A percentile compares a stretch with the other conserved stretches of the same genome.
These are phyloP conservation scores for Geotrichum europaeum DNA, from an alignment of 1,139 yeast species.

Conservation along the genomic window DNA sequence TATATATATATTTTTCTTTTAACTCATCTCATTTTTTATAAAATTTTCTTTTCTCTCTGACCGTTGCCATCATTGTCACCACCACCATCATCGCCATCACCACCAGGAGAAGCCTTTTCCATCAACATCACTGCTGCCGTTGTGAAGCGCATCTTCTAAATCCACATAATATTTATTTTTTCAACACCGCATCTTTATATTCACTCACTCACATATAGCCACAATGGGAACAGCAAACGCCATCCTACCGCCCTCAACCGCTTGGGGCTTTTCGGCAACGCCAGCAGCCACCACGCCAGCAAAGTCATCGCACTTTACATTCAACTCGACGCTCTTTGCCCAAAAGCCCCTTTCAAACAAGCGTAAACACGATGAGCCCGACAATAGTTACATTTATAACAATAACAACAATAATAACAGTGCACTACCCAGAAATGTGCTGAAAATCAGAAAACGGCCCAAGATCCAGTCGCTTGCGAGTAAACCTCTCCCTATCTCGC, in stretches of 20 bases:
- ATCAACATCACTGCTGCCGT: neutral
- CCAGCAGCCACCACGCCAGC: neutral
- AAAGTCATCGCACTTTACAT: neutral
- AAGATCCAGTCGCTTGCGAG: conserved; percentile 23
- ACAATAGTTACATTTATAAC: neutral
- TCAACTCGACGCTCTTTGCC: too few relatives aligned
- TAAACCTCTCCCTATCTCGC: conserved; percentile 47
- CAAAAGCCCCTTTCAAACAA: neutral
- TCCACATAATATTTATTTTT: neutral
- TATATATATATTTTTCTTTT: too few relatives aligned
- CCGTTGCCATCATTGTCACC: neutral
- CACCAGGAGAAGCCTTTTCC: neutral
- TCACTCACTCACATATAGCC: neutral
- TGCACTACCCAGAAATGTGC: neutral
- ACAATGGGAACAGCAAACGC: conserved; percentile 14
- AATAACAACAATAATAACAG: neutral
- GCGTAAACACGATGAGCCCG: neutral
- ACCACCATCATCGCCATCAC: neutral
- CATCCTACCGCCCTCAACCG: conserved; percentile 17
- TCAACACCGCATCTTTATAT: neutral
- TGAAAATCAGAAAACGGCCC: conserved; percentile 8
- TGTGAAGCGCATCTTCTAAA: neutral
- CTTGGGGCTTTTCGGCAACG: conserved; percentile 16
- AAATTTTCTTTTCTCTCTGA: too few relatives aligned
- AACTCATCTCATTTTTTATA: neutral